Evolutionary conservation across 371 early-diverging fungal species (phyloP), one percentile per base, ranked within the genome.

Genomic region (Apophysomyces elegans): DNA sequence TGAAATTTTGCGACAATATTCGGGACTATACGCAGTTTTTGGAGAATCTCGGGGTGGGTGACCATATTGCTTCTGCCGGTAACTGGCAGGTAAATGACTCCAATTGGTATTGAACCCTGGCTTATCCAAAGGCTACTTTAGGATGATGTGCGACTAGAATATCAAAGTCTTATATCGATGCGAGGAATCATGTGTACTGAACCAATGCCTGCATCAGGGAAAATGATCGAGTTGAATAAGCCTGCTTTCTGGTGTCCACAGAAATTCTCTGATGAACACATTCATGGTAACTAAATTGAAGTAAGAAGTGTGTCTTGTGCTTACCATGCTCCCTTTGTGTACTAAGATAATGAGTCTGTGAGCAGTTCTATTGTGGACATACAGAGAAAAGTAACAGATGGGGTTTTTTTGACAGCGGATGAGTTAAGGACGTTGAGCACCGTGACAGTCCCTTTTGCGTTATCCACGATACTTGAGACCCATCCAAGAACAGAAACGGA

Each of bases 1-100:
- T 45, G 1, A 45, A 50, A 8, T 74, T 73, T 26, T 62, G 59
- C 36, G 62, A 65, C 5, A 59, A 72, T 45, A 73, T 76, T 21
- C 66, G 68, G 0, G 47, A 66, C 7, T 39, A 54, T 32, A 58
- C 69, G 6, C 56, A 54, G 8, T 47, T 66, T 4, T 26, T 76
- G 16, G 61, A 71, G 0, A 70, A 63, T 21, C 7, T 80, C 5
- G 56, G 64, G 18, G 66, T 65, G 14, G 80, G 72, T 5, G 78
- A 80, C 21, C 43, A 62, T 32, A 37, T 80, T 32, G 61, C 68
- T 3, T 64, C 70, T 32, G 39, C 60, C 6, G 61, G 50, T 8
- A 74, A 74, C 45, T 74, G 76, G 73, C 38, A 37, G 61, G 73
- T 68, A 66, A 56, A 58, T 26, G 16, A 43, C 5, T n/a, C 32